A percentile compares a stretch with the other conserved stretches of the same genome.
These are phyloP conservation scores for Bipolaris zeicola DNA, from an alignment of 2,329 filamentous ascomycete species.

Conservation along the genomic window DNA sequence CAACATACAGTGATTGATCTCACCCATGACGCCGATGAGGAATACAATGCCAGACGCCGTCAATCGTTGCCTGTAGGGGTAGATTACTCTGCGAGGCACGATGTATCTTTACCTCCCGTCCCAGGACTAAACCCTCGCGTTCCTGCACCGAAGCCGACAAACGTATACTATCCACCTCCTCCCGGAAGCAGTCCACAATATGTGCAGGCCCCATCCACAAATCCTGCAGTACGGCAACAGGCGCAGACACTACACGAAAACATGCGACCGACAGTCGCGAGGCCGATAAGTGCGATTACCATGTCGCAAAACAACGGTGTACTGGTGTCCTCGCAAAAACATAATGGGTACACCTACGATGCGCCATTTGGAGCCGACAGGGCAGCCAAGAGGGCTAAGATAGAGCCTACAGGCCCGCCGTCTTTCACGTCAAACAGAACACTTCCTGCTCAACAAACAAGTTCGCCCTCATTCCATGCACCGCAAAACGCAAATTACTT, in stretches of 20 bases:
- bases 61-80: not conserved
- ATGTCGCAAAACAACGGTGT: slow-evolving; percentile 6
- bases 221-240: not conserved
- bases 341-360: not conserved
- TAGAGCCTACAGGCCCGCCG: not conserved
- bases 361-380: not conserved
- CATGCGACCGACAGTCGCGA: not conserved
- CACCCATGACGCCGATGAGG: slow-evolving; percentile 23
- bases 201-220: not conserved
- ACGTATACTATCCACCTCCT: slow-evolving; percentile 1
- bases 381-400: slow-evolving; percentile 33
- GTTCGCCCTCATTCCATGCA: not conserved
- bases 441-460: not conserved
- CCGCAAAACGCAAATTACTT: slow-evolving; percentile 1
- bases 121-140: not conserved
- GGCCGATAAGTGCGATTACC: not conserved
- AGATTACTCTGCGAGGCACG: not conserved
- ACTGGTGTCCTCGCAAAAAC: not conserved
- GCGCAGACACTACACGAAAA: not conserved
- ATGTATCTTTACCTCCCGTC: slow-evolving; percentile 2
- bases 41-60: slow-evolving; percentile 18
- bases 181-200: not conserved
- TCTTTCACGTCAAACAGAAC: not conserved
- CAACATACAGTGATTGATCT: slow-evolving; percentile 28
- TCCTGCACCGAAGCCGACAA: not conserved